These are phyloP conservation scores for Arabidopsis thaliana DNA, from an alignment of 345 rosid genomes.

Conservation along the genomic window DNA sequence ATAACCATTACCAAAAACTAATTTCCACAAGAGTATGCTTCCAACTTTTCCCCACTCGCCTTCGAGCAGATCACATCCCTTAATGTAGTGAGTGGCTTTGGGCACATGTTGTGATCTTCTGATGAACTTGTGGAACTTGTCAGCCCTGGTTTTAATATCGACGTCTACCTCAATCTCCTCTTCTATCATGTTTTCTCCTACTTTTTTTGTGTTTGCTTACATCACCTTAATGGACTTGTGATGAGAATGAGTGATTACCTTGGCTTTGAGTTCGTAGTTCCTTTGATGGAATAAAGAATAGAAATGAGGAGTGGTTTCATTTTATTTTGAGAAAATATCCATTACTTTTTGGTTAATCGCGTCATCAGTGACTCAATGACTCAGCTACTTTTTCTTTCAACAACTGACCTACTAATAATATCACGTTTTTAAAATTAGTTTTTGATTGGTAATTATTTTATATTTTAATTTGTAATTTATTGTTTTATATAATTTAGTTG, in stretches of 20 bases:
- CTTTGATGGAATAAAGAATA: neutral
- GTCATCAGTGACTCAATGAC: too few relatives aligned
- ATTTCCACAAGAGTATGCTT: neutral
- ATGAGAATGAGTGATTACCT: neutral
- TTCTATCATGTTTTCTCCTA: neutral
- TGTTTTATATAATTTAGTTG: too few relatives aligned
- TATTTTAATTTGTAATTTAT: too few relatives aligned
- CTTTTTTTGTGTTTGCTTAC: too few relatives aligned
- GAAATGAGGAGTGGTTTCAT: neutral
- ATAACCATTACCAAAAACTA: neutral
- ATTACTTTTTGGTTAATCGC: too few relatives aligned
- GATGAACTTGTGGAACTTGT: slow-evolving; percentile 40
- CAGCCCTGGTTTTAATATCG: slow-evolving; percentile 3
- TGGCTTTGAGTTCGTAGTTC: neutral
- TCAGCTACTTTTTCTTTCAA: too few relatives aligned
- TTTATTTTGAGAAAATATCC: too few relatives aligned
- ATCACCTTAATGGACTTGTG: neutral
- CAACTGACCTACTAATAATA: too few relatives aligned
- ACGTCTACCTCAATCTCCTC: slow-evolving; percentile 21
- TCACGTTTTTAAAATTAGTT: too few relatives aligned
- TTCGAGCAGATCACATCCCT: slow-evolving; percentile 43
- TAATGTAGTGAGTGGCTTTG: slow-evolving; percentile 33
- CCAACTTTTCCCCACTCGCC: slow-evolving; percentile 41
- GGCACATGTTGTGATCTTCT: slow-evolving; percentile 45
- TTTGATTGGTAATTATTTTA: too few relatives aligned